Conservation (phyloP, 1,139 yeast species). For the Lizanozyma gosingica region DNA sequence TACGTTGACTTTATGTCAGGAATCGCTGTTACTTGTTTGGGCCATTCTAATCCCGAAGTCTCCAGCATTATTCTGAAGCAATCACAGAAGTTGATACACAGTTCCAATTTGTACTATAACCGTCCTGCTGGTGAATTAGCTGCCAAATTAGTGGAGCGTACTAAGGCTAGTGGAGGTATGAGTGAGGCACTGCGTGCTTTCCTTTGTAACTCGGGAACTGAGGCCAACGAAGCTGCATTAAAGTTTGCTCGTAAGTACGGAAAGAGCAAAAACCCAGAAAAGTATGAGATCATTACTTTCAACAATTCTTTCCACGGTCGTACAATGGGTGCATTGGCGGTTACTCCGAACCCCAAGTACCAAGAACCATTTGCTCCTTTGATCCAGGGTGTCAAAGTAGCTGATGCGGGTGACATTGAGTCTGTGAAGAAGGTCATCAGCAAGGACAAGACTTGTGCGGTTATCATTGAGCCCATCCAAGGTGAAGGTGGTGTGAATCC, state of each 20-base stretch:
- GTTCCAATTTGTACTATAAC: conserved; percentile 80
- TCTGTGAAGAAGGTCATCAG: conserved; percentile 51
- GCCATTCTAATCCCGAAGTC: conserved; percentile 73
- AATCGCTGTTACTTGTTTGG: conserved; percentile 91
- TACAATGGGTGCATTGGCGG: conserved; percentile 85
- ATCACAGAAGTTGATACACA: conserved; percentile 64
- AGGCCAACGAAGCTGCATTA: conserved; percentile 95
- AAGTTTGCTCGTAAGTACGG: conserved; percentile 92
- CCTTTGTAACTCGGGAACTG: conserved; percentile 88
- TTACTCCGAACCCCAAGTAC: conserved; percentile 87
- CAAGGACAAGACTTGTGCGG: conserved; percentile 74
- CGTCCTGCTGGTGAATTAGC: conserved; percentile 77
- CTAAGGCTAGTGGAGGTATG: conserved; percentile 71
- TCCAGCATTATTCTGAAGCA: conserved; percentile 66
- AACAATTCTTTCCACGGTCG: conserved; percentile 90
- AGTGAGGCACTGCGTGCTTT: conserved; percentile 74
- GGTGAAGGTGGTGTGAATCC: conserved; percentile 95
- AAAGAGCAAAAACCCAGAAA: conserved; percentile 38
- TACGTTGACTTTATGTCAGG: conserved; percentile 93
- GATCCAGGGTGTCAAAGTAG: conserved; percentile 73
- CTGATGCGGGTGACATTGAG: conserved; percentile 49
- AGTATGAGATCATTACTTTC: conserved; percentile 76
- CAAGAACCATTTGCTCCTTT: conserved; percentile 86
- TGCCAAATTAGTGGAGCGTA: conserved; percentile 58
- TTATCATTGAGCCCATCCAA: conserved; percentile 92